Evolutionary conservation across 495 filamentous ascomycete species (phyloP), one percentile per base, ranked within the genome.

Genomic region (Rusavskia elegans): DNA sequence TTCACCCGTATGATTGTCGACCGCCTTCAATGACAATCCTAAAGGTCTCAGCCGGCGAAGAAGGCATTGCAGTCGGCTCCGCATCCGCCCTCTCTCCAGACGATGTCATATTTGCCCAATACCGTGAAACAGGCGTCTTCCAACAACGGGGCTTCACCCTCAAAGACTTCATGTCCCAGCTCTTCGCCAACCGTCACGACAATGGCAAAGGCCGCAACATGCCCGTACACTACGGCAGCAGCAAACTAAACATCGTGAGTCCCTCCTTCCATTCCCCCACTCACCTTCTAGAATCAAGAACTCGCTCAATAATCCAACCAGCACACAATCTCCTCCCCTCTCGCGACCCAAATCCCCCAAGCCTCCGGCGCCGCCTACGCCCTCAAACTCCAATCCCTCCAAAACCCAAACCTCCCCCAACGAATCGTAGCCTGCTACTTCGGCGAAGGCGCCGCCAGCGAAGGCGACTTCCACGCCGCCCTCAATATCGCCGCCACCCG

Each of bases 381-480:
- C 2, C 71, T 96, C 25, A 97, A 97, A 67, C 71, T 95, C 42
- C 86, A 92, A 63, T 75, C 79, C 40, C 70, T 83, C 37, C 81
- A 83, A 57, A 79, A 90, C 58, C 85, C 85, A 0, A 75, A 75
- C 51, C 61, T 66, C 4, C 71, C 80, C 11, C 76, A 79, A 6
- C 72, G 87, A 9, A 77, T 97, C 3, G 87, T 84, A 21, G 84
- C 83, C 3, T 92, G 87, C 61, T 97, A 90, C 66, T 97, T 99
- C 58, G 92, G 92, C 49, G 92, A 99, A 73, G 92, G 92, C n/a
- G 93, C 93, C 13, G 93, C 92, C 14, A 87, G 82, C 55, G 93
- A 97, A 67, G 92, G 93, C 25, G 92, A 99, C 65, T 99, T 99
- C 70, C 92, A 99, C 60, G 92, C 89, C 0, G 93, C 87, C 0